phyloP scores from a whole-genome alignment of 1,284 basidiomycete genomes.

The Ganoderma lucidum region DNA sequence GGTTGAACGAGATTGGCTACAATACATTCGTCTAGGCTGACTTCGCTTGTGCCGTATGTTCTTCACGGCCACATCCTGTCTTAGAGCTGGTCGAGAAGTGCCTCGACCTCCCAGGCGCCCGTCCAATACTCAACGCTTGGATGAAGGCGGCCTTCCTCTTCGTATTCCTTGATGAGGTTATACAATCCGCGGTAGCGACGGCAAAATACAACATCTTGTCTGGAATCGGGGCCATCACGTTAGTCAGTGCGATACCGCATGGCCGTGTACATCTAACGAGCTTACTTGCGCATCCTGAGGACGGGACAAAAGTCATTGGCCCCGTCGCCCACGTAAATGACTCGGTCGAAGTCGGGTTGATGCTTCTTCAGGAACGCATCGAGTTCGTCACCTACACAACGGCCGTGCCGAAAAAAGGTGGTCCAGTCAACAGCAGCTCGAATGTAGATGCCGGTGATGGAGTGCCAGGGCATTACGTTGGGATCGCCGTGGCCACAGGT shows the following conservation, averaged over 20 bases:
- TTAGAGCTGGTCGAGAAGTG: constrained; percentile 65
- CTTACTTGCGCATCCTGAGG: constrained; percentile 78
- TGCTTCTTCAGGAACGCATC: constrained; percentile 81
- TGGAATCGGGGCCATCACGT: constrained; percentile 39
- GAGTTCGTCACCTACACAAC: constrained; percentile 82
- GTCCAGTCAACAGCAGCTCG: neutral
- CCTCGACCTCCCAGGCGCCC: constrained; percentile 95
- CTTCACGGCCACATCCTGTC: neutral
- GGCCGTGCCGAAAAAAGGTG: neutral
- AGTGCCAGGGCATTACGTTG: neutral
- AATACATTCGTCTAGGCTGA: constrained; percentile 1
- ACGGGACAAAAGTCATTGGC: constrained; percentile 96
- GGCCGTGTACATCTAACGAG: constrained; percentile 18
- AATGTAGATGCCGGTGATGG: neutral
- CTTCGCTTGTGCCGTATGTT: neutral
- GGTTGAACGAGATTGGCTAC: constrained; percentile 19
- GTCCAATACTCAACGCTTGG: constrained; percentile 85
- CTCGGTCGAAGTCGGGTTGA: constrained; percentile 76
- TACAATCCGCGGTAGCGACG: constrained; percentile 81
- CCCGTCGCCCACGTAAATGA: constrained; percentile 95
- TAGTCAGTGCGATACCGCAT: constrained; percentile 1
- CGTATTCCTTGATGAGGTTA: constrained; percentile 78
- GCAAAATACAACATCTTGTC: constrained; percentile 82
- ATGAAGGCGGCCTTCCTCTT: constrained; percentile 67
- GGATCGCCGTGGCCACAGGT: neutral